Evolutionary conservation across 2,329 filamentous ascomycete genomes (phyloP).

Genomic region (Phialemonium atrogriseum): DNA sequence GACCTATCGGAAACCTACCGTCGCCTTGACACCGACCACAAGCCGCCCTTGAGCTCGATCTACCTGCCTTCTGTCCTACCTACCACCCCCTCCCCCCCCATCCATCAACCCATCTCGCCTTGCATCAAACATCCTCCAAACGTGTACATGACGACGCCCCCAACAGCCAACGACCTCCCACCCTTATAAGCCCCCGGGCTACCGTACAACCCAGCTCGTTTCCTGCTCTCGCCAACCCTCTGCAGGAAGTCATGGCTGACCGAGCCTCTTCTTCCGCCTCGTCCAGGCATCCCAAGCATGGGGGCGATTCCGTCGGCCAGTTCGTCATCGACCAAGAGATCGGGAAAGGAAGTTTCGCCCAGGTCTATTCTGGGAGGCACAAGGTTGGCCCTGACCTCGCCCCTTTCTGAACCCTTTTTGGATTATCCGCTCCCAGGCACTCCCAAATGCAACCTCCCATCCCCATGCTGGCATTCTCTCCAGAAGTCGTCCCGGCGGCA

Average conservation of each 20-base stretch:
- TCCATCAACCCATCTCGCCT: constrained; percentile 10
- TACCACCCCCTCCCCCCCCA: constrained; percentile 8
- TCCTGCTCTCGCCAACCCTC: constrained; percentile 16
- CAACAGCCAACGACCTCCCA: constrained; percentile 16
- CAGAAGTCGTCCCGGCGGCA: no score
- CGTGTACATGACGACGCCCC: constrained; percentile 22
- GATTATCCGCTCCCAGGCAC: no score
- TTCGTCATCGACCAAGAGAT: constrained; percentile 84
- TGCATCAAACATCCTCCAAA: constrained; percentile 8
- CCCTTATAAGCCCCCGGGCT: constrained; percentile 22
- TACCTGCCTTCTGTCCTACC: constrained; percentile 17
- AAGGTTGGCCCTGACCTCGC: constrained; percentile 51
- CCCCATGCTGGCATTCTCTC: no score
- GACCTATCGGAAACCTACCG: constrained; percentile 16
- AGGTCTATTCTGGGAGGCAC: constrained; percentile 82
- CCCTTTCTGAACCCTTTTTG: no score
- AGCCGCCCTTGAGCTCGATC: constrained; percentile 4
- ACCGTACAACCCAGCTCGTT: constrained; percentile 10
- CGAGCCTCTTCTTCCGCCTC: constrained; percentile 14
- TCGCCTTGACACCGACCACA: constrained; percentile 11
- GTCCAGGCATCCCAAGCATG: constrained; percentile 13
- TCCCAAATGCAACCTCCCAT: no score
- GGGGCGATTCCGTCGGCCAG: constrained; percentile 51
- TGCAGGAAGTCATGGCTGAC: constrained; percentile 21
- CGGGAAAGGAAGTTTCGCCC: constrained; percentile 95